phyloP scores from a whole-genome alignment of 2,329 filamentous ascomycete genomes.

The Lomentospora prolificans region DNA sequence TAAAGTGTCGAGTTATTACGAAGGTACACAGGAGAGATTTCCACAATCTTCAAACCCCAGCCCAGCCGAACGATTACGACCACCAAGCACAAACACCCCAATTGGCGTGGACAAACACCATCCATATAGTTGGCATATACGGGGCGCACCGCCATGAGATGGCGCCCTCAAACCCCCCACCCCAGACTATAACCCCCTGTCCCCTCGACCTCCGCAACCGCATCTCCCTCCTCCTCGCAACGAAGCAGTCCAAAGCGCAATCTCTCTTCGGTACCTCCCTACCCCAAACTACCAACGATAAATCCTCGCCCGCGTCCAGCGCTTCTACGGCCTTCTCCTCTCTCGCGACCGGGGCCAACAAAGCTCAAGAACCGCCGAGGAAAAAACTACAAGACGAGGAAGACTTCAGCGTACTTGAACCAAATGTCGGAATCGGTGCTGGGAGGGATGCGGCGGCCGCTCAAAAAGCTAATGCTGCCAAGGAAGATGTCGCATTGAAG shows the following conservation, averaged over 20 bases:
- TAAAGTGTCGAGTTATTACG: no score
- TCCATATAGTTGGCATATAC: not conserved
- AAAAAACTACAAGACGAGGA: constrained; percentile 30
- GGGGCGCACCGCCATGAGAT: constrained; percentile 11
- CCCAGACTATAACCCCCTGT: constrained; percentile 27
- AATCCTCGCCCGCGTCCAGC: constrained; percentile 1
- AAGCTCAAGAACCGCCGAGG: constrained; percentile 17
- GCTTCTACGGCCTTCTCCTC: not conserved
- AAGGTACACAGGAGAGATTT: no score
- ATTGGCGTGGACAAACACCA: no score
- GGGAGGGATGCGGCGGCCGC: constrained; percentile 12
- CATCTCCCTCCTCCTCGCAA: constrained; percentile 28
- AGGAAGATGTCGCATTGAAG: constrained; percentile 21
- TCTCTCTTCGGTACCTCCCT: constrained; percentile 15
- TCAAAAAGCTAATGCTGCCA: constrained; percentile 14
- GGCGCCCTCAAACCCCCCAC: constrained; percentile 15
- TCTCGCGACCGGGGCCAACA: constrained; percentile 9
- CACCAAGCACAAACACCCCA: no score
- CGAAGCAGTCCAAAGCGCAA: constrained; percentile 23
- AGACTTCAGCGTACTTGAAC: constrained; percentile 19
- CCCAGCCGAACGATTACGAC: no score
- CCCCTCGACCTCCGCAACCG: constrained; percentile 30
- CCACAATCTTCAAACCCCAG: no score
- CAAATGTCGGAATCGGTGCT: not conserved
- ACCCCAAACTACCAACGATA: constrained; percentile 7